A percentile compares a stretch with the other conserved stretches of the same genome.
These are phyloP conservation scores for Urostyla sp. DNA, from an alignment of 73 alveolate genomes.

Conservation along the genomic window DNA sequence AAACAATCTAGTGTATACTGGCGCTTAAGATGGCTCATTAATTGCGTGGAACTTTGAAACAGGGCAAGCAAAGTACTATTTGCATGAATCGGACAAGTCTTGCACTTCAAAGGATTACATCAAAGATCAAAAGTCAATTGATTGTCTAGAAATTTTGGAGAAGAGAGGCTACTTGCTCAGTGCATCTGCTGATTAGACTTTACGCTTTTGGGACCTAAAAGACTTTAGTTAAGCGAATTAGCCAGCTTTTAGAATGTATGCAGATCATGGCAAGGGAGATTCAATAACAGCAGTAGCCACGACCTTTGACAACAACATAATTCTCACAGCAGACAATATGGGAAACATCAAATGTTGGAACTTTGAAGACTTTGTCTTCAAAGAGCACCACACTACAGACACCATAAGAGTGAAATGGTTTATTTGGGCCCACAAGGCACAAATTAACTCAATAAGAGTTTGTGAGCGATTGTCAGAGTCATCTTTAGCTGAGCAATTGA, in stretches of 20 bases:
- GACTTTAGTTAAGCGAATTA: conserved; percentile 39
- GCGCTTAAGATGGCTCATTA: conserved; percentile 78
- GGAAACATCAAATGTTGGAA: conserved; percentile 63
- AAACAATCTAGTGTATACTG: conserved; percentile 73
- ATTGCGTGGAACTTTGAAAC: conserved; percentile 82
- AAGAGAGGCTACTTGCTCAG: conserved; percentile 7
- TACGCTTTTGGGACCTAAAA: conserved; percentile 69
- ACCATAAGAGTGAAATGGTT: conserved; percentile 54
- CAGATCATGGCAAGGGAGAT: conserved; percentile 58
- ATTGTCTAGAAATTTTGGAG: conserved; percentile 49
- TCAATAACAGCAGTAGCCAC: conserved; percentile 64
- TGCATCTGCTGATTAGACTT: conserved; percentile 62
- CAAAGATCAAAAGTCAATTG: conserved; percentile 73
- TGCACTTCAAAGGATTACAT: conserved; percentile 57
- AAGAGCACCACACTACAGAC: conserved; percentile 15
- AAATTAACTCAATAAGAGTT: conserved; percentile 55
- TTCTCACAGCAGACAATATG: conserved; percentile 66
- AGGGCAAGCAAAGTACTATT: conserved; percentile 66
- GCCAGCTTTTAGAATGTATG: conserved; percentile 36
- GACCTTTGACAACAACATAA: conserved; percentile 15
- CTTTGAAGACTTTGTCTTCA: conserved; percentile 36
- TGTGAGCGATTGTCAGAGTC: conserved; percentile 54
- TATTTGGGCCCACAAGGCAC: conserved; percentile 59
- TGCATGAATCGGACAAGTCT: conserved; percentile 68
- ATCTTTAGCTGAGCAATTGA: conserved; percentile 36